Evolutionary conservation across 2,329 filamentous ascomycete species (phyloP).

Genomic region (Beauveria sp.): DNA sequence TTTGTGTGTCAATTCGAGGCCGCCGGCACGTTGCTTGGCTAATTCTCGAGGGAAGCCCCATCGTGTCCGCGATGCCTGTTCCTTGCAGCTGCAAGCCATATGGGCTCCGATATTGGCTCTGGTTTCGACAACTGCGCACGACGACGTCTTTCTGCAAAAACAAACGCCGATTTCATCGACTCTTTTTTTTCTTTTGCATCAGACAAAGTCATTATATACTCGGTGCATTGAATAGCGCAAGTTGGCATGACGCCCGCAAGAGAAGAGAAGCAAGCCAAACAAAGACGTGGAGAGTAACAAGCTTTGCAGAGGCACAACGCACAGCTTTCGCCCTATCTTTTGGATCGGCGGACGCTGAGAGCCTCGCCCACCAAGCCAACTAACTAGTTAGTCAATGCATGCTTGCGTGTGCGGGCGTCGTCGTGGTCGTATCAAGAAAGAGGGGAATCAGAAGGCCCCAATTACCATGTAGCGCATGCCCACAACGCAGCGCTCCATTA

Average conservation of each 20-base stretch:
- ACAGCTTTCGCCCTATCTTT: slow-evolving; percentile 4
- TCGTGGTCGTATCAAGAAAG: not conserved
- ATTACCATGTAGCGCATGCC: not conserved
- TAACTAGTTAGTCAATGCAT: not conserved
- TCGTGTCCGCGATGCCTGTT: not conserved
- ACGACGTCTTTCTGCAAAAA: too few species aligned
- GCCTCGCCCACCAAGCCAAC: not conserved
- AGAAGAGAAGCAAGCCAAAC: not conserved
- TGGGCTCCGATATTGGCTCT: not conserved
- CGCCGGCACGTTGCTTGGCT: not conserved
- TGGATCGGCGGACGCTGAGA: not conserved
- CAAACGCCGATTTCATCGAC: too few species aligned
- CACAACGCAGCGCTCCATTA: not conserved
- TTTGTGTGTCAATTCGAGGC: not conserved
- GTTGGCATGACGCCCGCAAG: not conserved
- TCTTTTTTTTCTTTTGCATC: too few species aligned
- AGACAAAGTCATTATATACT: too few species aligned
- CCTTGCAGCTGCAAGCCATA: slow-evolving; percentile 8
- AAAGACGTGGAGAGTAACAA: not conserved
- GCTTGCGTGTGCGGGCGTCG: not conserved
- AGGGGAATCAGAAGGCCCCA: not conserved
- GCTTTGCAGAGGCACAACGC: not conserved
- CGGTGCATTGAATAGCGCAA: too few species aligned
- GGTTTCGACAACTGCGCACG: not conserved
- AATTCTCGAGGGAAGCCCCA: not conserved